Conservation (phyloP, 2,329 filamentous ascomycete genomes). For the Berkeleyomyces basicola region DNA sequence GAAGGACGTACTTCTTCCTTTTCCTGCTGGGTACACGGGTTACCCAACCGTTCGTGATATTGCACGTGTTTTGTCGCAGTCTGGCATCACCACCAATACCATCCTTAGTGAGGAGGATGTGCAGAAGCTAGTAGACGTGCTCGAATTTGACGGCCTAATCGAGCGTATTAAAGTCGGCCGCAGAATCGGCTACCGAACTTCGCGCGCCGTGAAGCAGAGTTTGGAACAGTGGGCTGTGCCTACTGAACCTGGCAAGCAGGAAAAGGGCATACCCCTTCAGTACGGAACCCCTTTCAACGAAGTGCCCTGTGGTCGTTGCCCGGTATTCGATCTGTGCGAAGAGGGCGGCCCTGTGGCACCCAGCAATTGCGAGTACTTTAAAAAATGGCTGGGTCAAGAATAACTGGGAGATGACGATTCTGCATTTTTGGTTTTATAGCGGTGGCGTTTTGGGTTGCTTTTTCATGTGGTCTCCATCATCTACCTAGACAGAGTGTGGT, state of each 20-base stretch:
- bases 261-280: conserved; percentile 24
- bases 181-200: conserved; percentile 35
- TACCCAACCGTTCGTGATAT: conserved; percentile 74
- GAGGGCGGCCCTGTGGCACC: conserved; percentile 83
- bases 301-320: conserved; percentile 78
- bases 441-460: conserved; percentile 10
- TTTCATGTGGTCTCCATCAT: conserved; percentile 1
- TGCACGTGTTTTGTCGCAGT: conserved; percentile 53
- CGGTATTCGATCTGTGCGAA: conserved; percentile 82
- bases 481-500: conserved; percentile 1
- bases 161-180: conserved; percentile 42
- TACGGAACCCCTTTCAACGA: conserved; percentile 64
- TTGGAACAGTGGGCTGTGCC: conserved; percentile 24
- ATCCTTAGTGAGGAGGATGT: conserved; percentile 59
- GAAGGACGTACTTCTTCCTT: conserved; percentile 31
- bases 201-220: conserved; percentile 31
- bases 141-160: conserved; percentile 74
- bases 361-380: conserved; percentile 80
- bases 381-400: conserved; percentile 54
- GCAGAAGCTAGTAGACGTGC: conserved; percentile 69
- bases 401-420: conserved; percentile 15
- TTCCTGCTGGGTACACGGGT: conserved; percentile 49
- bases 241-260: conserved; percentile 19
- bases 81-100: conserved; percentile 55
- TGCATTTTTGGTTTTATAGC: conserved; percentile 10